Evolutionary conservation across 345 rosid species (phyloP), one percentile per base, ranked within the genome.

Genomic region (Arabidopsis suecica): DNA sequence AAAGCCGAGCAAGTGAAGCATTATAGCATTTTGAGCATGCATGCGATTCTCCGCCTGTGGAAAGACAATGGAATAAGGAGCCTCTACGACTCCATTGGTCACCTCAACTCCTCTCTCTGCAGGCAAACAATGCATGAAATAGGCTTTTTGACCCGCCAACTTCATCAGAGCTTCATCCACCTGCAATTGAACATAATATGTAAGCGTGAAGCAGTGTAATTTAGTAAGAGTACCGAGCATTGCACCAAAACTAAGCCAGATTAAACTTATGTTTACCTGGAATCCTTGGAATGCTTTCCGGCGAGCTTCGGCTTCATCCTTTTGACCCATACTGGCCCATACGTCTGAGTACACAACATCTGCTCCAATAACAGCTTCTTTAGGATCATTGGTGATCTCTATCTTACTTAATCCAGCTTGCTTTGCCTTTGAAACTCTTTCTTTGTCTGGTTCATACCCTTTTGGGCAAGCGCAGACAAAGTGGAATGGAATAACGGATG

Each of bases 251-350:
- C 37, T 44, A 53, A 53, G 23, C 20, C 23, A 33, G 23, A 48
- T 25, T 32, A 2, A 9, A 54, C 25, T 34, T 58, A 54, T 23
- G 73, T 50, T 50, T 68, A 89, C 99, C 96, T 95, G 98, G 84
- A 93, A 92, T 67, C 98, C 99, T 81, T 89, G 87, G 69, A 95
- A 92, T 38, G 74, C 91, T 86, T 90, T 83, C 25, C 72, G 88
- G 30, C 98, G 94, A 57, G 80, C 58, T 61, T 91, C 96, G 67
- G 98, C 96, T 86, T 95, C 98, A 66, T 95, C 96, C 81, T 90
- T 95, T 71, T 95, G 99, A 25, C 99, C 98, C 98, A 90, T 88
- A 78, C 98, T 92, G 65, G 99, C 98, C 99, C 98, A 89, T 67
- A 87, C 98, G 79, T 95, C 99, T 16, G 99, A 92, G 86, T 88